These are phyloP conservation scores for Copromyces sp. DNA, from an alignment of 495 filamentous ascomycete genomes.

Conservation along the genomic window DNA sequence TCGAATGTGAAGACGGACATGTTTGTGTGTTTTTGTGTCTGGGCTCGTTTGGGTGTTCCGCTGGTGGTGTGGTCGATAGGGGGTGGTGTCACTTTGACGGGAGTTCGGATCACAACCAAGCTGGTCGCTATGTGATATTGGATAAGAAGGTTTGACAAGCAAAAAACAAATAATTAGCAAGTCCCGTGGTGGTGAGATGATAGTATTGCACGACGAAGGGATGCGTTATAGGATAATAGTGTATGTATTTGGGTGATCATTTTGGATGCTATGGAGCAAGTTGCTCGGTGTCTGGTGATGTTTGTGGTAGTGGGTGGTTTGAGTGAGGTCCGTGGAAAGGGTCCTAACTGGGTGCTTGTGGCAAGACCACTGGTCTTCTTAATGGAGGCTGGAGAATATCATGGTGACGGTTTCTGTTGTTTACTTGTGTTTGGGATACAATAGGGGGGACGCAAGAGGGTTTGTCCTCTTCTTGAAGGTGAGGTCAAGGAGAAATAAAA, in stretches of 20 bases:
- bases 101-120: neutral
- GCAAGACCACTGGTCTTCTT: neutral
- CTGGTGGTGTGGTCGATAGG: neutral
- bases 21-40: neutral
- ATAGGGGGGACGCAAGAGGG: neutral
- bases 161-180: neutral
- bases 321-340: neutral
- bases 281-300: slow-evolving; percentile 2
- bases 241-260: slow-evolving; percentile 52
- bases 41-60: neutral
- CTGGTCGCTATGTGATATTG: neutral
- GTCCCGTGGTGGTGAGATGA: neutral
- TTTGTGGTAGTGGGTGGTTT: neutral
- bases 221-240: slow-evolving; percentile 20
- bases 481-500: neutral
- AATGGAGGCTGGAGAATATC: neutral
- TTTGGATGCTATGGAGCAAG: slow-evolving; percentile 26
- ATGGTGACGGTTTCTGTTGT: neutral
- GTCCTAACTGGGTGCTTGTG: neutral
- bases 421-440: neutral
- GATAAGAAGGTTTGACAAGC: neutral
- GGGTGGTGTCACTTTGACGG: neutral
- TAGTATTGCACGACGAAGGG: slow-evolving; percentile 12
- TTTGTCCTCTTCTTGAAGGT: neutral
- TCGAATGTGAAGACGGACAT: slow-evolving; percentile 99